Evolutionary conservation across 2,329 filamentous ascomycete genomes (phyloP).

Genomic region (Apiospora arundinis): DNA sequence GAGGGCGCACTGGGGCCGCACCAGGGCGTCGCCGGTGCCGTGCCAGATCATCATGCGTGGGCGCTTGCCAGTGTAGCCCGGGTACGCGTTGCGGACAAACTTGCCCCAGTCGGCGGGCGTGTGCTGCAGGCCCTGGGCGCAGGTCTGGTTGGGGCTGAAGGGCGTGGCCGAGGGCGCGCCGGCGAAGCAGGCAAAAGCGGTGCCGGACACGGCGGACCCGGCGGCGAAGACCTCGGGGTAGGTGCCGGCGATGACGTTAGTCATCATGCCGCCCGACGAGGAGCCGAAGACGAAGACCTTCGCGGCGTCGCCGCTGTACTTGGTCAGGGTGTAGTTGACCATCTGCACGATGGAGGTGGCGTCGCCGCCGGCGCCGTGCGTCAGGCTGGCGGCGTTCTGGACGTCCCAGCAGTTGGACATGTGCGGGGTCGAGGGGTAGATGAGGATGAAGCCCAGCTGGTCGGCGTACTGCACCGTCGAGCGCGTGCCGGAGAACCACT

Average conservation of each 20-base stretch:
- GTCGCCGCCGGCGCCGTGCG: constrained; percentile 31
- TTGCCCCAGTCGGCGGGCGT: constrained; percentile 38
- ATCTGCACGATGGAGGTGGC: constrained; percentile 30
- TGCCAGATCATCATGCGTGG: constrained; percentile 45
- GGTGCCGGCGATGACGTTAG: constrained; percentile 30
- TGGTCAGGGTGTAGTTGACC: constrained; percentile 30
- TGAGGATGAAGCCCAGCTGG: constrained; percentile 27
- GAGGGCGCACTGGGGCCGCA: constrained; percentile 35
- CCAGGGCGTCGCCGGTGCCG: constrained; percentile 41
- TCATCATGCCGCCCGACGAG: constrained; percentile 32
- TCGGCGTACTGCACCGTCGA: constrained; percentile 28
- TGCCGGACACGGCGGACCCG: constrained; percentile 28
- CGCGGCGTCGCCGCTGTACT: constrained; percentile 24
- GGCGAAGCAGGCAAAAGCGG: constrained; percentile 29
- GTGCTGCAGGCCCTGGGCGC: constrained; percentile 29
- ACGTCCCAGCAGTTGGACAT: constrained; percentile 33
- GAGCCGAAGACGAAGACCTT: constrained; percentile 28
- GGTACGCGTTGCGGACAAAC: constrained; percentile 42
- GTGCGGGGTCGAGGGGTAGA: constrained; percentile 27
- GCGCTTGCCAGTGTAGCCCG: constrained; percentile 42
- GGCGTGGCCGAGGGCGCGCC: constrained; percentile 29
- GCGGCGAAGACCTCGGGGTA: constrained; percentile 34
- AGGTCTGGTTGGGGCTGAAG: constrained; percentile 30
- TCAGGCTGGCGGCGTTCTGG: constrained; percentile 29
- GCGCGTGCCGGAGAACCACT: constrained; percentile 29